These are phyloP conservation scores for Tuber brumale DNA, from an alignment of 495 filamentous ascomycete species.

Conservation along the genomic window DNA sequence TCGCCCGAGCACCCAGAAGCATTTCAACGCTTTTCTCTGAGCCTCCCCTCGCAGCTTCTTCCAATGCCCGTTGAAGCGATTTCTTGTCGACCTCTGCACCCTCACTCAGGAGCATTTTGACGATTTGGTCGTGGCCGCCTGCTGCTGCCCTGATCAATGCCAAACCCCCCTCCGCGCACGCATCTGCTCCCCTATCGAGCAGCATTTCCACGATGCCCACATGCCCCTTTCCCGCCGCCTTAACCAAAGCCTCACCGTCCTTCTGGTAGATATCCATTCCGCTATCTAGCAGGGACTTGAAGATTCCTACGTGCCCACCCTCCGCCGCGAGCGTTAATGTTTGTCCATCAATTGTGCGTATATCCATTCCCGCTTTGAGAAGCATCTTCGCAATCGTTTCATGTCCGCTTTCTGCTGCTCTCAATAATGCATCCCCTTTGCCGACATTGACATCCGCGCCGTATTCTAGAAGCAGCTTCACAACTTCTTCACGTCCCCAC, in stretches of 20 bases:
- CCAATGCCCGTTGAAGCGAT: background rate
- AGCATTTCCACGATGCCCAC: background rate
- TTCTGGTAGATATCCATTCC: constrained; percentile 4
- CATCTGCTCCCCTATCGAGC: background rate
- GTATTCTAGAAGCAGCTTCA: constrained; percentile 1
- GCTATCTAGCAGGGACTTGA: background rate
- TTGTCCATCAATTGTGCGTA: background rate
- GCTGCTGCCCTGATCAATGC: constrained; percentile 1
- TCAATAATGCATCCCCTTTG: constrained; percentile 7
- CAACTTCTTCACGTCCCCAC: background rate
- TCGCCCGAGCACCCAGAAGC: background rate
- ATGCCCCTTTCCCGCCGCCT: background rate
- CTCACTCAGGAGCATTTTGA: constrained; percentile 7
- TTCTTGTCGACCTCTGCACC: background rate
- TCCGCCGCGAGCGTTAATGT: constrained; percentile 4
- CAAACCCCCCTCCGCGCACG: background rate
- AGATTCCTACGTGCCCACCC: background rate
- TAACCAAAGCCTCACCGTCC: background rate
- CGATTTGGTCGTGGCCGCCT: background rate
- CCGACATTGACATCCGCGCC: constrained; percentile 5
- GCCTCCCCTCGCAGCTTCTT: background rate
- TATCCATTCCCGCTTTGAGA: background rate
- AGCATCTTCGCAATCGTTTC: constrained; percentile 2
- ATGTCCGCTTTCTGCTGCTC: background rate
- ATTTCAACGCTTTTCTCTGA: background rate